Base-by-base conservation (phyloP, 176 grass and related monocot genomes). In the Thalia dealbata region DNA sequence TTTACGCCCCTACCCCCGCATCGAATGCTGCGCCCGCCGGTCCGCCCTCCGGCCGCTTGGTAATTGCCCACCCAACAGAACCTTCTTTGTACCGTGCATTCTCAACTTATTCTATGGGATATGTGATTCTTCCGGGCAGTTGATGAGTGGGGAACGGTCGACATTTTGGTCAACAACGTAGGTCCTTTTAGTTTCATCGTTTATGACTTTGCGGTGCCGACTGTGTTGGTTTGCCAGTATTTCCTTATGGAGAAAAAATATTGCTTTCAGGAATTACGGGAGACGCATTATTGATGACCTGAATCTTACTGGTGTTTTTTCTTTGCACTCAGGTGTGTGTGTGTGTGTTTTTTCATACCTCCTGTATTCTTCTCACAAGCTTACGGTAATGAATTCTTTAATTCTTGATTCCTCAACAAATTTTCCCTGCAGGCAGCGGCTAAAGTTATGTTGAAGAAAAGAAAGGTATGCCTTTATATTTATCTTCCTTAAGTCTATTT, bases 401-500 rank as follows among this genome's bases (percentile, higher is more conserved):
- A 50, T 78, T 59, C 46, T 74, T 63, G 54, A 81, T 74, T 82
- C 9, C 42, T 68, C 12, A 4, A 44, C 27, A 67, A 52, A 64
- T 82, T 77, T n/a, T n/a, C n/a, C 43, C 79, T 75, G 25, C 82
- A 97, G 93, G 93, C 87, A 86, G 93, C 93, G 30, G 89, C 89
- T 73, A 97, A 97, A 86, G 30, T 97, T 75, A 97, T 97, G 93
- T 90, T 92, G 89, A 97, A 97, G 64, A 96, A 96, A 84, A 90
- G 73, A 82, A 92, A 90, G 85, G 92, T 96, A 89, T 21, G 16
- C 73, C 38, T 61, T 2, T 72, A 12, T 41, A 45, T 48, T 11
- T 23, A 19, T 60, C 23, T 50, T 62, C 1, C 41, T n/a, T n/a
- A 59, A 22, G 10, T 55, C 25, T 63, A 35, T n/a, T 75, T 64